Conservation (phyloP, 2,329 filamentous ascomycete genomes). For the Paecilomyces formosus region DNA sequence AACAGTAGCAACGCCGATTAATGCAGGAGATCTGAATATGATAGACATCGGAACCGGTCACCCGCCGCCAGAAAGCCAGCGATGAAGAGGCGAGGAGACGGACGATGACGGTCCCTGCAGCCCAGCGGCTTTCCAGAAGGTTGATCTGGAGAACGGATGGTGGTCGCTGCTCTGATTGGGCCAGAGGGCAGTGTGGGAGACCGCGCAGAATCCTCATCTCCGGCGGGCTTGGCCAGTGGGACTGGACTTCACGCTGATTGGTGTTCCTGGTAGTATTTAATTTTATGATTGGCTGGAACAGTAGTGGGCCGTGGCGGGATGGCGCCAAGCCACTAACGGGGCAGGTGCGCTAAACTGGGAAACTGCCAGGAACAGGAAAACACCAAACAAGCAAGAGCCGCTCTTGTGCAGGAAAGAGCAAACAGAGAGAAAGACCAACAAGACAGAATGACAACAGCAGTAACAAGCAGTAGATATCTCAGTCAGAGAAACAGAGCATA, state of each 20-base stretch:
- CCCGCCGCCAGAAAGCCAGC: too few species aligned
- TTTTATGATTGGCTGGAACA: background rate
- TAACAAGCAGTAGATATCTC: too few species aligned
- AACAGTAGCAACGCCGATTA: too few species aligned
- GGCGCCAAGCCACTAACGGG: background rate
- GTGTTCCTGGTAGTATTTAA: background rate
- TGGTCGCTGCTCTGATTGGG: background rate
- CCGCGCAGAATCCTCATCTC: background rate
- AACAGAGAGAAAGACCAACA: background rate
- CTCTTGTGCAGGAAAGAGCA: background rate
- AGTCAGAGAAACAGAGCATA: background rate
- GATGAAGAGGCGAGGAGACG: background rate
- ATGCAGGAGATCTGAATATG: too few species aligned
- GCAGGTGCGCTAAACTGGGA: background rate
- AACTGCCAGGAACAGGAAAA: slow-evolving; percentile 18
- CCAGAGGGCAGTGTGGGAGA: background rate
- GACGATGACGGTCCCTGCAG: background rate
- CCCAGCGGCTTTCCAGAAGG: background rate
- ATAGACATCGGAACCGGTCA: too few species aligned
- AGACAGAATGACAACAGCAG: too few species aligned
- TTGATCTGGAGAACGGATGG: background rate
- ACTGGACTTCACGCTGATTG: background rate
- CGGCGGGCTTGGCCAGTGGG: background rate
- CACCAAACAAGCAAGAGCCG: slow-evolving; percentile 7
- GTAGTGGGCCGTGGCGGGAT: background rate